Percentiles rank a stretch among this genome's conserved stretches.
Evolutionary conservation across 2,329 filamentous ascomycete species (phyloP).

Genomic region (Volutella citrinella): DNA sequence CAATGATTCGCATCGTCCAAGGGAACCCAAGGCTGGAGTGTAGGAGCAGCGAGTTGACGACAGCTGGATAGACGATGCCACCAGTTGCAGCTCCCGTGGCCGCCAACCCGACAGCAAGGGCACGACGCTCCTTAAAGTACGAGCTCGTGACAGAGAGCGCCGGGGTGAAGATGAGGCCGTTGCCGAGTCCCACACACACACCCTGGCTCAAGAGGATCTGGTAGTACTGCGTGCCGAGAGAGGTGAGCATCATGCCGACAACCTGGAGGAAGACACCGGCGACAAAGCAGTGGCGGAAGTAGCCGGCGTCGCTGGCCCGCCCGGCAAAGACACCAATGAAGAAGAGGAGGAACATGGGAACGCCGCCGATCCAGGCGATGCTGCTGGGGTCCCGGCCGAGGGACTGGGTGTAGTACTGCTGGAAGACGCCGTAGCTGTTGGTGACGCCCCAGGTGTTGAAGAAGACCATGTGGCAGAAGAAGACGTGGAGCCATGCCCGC

Average conservation of each 20-base stretch:
- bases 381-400: slow-evolving; percentile 31
- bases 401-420: slow-evolving; percentile 40
- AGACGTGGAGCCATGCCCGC: slow-evolving; percentile 30
- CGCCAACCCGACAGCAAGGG: slow-evolving; percentile 56
- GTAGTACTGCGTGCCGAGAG: slow-evolving; percentile 42
- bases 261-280: slow-evolving; percentile 37
- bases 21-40: slow-evolving; percentile 47
- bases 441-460: slow-evolving; percentile 46
- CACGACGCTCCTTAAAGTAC: slow-evolving; percentile 56
- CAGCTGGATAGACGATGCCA: slow-evolving; percentile 50
- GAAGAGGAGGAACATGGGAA: slow-evolving; percentile 42
- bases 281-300: slow-evolving; percentile 37
- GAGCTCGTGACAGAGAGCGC: slow-evolving; percentile 58
- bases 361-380: slow-evolving; percentile 44
- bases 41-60: slow-evolving; percentile 42
- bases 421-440: slow-evolving; percentile 44
- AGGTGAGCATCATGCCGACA: slow-evolving; percentile 44
- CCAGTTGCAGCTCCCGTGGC: slow-evolving; percentile 56
- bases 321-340: slow-evolving; percentile 40
- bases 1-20: slow-evolving; percentile 51
- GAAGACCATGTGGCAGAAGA: slow-evolving; percentile 36
- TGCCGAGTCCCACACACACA: slow-evolving; percentile 46
- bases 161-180: slow-evolving; percentile 55
- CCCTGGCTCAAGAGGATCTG: slow-evolving; percentile 49
- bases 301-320: slow-evolving; percentile 41